Percentiles rank a stretch among this genome's conserved stretches.
Conservation (phyloP, 331 rosid species). For the Rhamnella rubrinervis region DNA sequence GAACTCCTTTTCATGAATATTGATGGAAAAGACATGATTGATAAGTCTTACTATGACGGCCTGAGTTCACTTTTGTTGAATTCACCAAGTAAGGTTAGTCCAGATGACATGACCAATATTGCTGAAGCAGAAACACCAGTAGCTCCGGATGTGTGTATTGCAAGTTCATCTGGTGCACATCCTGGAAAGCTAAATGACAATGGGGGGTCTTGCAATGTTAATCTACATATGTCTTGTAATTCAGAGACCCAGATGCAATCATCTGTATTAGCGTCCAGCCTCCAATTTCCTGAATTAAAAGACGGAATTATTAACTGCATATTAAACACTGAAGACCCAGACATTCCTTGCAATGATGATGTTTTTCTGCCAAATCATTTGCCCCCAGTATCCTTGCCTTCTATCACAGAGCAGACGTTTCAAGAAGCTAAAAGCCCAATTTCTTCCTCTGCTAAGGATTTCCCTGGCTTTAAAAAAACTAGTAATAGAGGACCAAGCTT, state of each 20-base stretch:
- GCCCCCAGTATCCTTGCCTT: conserved; percentile 37
- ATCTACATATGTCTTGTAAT: conserved; percentile 34
- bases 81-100: conserved; percentile 50
- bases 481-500: conserved; percentile 35
- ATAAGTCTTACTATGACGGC: conserved; percentile 79
- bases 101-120: conserved; percentile 35
- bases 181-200: conserved; percentile 42
- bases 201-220: conserved; percentile 30
- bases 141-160: conserved; percentile 35
- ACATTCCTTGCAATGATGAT: conserved; percentile 80
- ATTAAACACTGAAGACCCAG: conserved; percentile 69
- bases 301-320: conserved; percentile 54
- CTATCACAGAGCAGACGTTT: conserved; percentile 22
- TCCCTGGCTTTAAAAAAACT: conserved; percentile 37
- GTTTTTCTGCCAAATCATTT: conserved; percentile 53
- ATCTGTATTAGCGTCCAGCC: conserved; percentile 44
- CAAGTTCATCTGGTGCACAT: conserved; percentile 36
- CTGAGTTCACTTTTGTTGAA: conserved; percentile 73
- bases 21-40: conserved; percentile 66
- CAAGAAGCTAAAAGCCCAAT: conserved; percentile 35
- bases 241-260: conserved; percentile 39
- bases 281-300: conserved; percentile 44
- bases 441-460: conserved; percentile 41
- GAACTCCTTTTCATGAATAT: conserved; percentile 61
- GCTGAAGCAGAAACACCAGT: conserved; percentile 33